These are phyloP conservation scores for Fraxinus cuspidata DNA, from an alignment of 257 asterid genomes.

Conservation along the genomic window DNA sequence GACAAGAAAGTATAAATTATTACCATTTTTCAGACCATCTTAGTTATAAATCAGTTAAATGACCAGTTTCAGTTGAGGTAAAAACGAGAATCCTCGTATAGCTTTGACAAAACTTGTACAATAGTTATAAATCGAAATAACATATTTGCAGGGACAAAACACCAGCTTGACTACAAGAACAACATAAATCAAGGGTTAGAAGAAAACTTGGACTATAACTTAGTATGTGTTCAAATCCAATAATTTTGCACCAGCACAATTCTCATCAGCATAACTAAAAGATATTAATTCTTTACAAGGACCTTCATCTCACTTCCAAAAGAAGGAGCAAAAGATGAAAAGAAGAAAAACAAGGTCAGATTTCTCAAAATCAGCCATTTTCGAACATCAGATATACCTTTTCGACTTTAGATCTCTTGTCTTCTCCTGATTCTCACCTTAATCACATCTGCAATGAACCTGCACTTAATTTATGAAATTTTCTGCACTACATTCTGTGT, in stretches of 20 bases:
- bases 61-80: no score
- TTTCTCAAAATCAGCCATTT: slow-evolving; percentile 12
- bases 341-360: slow-evolving; percentile 23
- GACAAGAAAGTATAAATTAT: slow-evolving; percentile 15
- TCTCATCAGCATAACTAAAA: slow-evolving; percentile 26
- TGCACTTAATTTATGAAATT: slow-evolving; percentile 18
- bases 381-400: slow-evolving; percentile 17
- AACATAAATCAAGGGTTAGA: background rate
- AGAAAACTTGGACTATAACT: slow-evolving; percentile 25
- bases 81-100: background rate
- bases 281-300: slow-evolving; percentile 42
- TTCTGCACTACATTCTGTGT: slow-evolving; percentile 24
- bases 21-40: no score
- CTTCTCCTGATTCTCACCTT: slow-evolving; percentile 15
- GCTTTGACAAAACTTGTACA: background rate
- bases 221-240: slow-evolving; percentile 37
- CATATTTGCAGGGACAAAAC: background rate
- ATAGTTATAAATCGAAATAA: background rate
- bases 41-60: no score
- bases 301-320: slow-evolving; percentile 31
- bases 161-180: slow-evolving; percentile 14
- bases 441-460: slow-evolving; percentile 12
- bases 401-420: slow-evolving; percentile 23
- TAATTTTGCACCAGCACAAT: slow-evolving; percentile 37
- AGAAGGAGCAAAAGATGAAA: slow-evolving; percentile 19